Percentiles rank a stretch among this genome's conserved stretches.
Conservation (phyloP, 345 rosid species). For the Nephelium lappaceum region DNA sequence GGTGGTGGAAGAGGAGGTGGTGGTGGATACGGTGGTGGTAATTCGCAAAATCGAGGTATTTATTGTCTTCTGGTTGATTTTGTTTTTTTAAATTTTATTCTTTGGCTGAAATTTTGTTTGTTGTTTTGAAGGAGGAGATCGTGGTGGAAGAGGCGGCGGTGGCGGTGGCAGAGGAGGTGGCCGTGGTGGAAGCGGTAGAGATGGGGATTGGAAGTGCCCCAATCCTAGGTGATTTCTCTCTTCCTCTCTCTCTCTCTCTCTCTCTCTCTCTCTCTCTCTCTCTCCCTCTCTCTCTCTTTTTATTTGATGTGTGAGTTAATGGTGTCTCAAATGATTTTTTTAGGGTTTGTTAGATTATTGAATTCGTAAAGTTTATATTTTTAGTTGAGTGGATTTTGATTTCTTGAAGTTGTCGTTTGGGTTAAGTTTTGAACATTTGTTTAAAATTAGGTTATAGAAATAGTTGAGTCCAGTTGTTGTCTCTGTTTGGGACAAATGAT, state of each 20-base stretch:
- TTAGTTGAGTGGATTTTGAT: neutral
- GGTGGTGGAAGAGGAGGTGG: conserved; percentile 55
- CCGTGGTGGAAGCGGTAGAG: conserved; percentile 81
- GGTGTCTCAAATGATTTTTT: neutral
- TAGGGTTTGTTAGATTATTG: neutral
- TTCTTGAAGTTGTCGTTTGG: neutral
- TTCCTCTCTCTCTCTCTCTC: conserved; percentile 7
- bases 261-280: conserved; percentile 16
- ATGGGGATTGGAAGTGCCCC: conserved; percentile 96
- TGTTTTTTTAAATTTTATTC: neutral
- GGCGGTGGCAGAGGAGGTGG: conserved; percentile 67
- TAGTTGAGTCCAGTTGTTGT: neutral
- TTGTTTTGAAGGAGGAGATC: conserved; percentile 60
- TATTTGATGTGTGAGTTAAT: neutral
- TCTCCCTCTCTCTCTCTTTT: conserved; percentile 14
- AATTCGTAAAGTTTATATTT: neutral
- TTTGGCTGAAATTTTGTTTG: neutral
- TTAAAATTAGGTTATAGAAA: neutral
- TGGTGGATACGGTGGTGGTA: conserved; percentile 57
- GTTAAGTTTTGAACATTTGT: neutral
- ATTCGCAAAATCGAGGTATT: conserved; percentile 50
- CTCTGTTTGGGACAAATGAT: neutral
- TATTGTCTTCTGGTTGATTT: conserved; percentile 12
- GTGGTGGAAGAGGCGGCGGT: conserved; percentile 69
- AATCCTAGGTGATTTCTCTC: conserved; percentile 61